Base-by-base conservation (phyloP, 2,329 filamentous ascomycete genomes). In the Aspergillus spinulosporus region DNA sequence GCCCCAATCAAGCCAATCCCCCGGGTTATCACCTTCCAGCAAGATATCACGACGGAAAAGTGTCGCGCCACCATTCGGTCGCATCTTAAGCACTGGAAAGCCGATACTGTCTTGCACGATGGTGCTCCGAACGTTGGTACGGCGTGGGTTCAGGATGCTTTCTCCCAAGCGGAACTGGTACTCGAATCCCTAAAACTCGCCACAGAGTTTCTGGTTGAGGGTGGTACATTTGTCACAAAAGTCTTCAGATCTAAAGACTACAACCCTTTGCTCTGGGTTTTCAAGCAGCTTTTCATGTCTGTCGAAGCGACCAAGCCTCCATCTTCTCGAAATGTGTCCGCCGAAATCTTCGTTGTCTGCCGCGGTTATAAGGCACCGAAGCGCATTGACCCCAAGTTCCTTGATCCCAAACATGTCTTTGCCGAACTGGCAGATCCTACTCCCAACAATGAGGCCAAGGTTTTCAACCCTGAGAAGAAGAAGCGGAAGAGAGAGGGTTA, bases 341-440 rank as follows among this genome's bases (percentile, higher is more conserved):
- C 94, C 63, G 94, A 99, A 80, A 97, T 97, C 42, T 99, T 99
- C 79, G 93, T 97, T 62, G 94, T 99, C 34, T 97, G 93, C 76
- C 86, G 88, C 63, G 94, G 93, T 15, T 99, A 86, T 81, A 97
- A 97, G 77, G 93, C 93, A 0, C 94, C 94, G 3, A 97, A 97
- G 77, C 84, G 86, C 61, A 85, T 99, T 57, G 94, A 99, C 68
- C 92, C 93, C 7, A 90, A 90, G 64, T 95, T 99, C 72, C 80
- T 99, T 51, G 94, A 99, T 68, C 86, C 94, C 4, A 86, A 86
- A 62, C 85, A 89, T 56, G 94, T 97, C 31, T 99, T 99, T 68
- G 92, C 92, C 32, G 94, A 99, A 73, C 79, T 97, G n/a, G 80
- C 88, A 32, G 90, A 89, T 56, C 85, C 89, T 1, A 88, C 88